Evolutionary conservation across 345 rosid species (phyloP).

Genomic region (Brassica cretica): DNA sequence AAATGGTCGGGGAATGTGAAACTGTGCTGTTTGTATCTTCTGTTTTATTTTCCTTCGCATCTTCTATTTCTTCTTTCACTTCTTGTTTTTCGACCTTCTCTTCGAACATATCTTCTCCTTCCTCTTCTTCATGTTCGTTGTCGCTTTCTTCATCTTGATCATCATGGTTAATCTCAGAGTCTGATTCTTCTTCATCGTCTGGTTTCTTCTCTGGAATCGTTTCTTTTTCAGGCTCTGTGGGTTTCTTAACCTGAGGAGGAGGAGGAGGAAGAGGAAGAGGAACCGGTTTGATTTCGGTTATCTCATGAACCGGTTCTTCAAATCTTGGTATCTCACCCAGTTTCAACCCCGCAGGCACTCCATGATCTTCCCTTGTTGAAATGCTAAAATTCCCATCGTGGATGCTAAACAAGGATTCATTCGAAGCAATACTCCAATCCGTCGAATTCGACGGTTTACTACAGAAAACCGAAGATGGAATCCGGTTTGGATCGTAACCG

Average conservation of each 20-base stretch:
- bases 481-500: constrained; percentile 65
- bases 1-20: constrained; percentile 34
- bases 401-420: constrained; percentile 86
- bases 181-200: neutral
- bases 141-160: constrained; percentile 1
- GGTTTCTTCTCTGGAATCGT: neutral
- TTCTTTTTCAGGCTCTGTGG: constrained; percentile 26
- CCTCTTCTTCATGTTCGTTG: neutral
- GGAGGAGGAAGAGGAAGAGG: constrained; percentile 38
- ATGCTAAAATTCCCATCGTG: constrained; percentile 57
- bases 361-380: constrained; percentile 53
- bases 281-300: constrained; percentile 31
- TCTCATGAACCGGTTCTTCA: constrained; percentile 40
- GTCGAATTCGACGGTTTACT: constrained; percentile 42
- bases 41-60: constrained; percentile 17
- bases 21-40: constrained; percentile 6
- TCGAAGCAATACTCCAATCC: constrained; percentile 92
- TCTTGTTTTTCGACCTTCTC: neutral
- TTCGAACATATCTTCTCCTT: neutral
- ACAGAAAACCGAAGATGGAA: constrained; percentile 65
- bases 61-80: neutral
- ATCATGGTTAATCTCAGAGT: constrained; percentile 4
- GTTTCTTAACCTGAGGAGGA: constrained; percentile 33
- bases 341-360: constrained; percentile 39
- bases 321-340: constrained; percentile 59